Percentiles rank a stretch among this genome's conserved stretches.
Evolutionary conservation across 257 asterid species (phyloP).

Genomic region (Petrea volubilis): DNA sequence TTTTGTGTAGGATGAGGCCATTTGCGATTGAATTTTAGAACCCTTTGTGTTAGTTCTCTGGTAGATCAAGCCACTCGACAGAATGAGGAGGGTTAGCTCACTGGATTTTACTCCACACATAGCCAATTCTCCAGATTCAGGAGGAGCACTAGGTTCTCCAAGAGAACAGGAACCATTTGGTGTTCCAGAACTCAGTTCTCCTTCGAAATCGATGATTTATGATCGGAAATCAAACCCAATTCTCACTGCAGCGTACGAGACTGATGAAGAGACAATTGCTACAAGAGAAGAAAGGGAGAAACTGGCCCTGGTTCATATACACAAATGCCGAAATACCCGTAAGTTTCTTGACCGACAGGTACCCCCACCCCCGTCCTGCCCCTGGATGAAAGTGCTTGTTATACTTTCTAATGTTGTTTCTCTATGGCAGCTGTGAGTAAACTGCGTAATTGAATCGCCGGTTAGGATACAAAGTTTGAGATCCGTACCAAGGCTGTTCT

Average conservation of each 20-base stretch:
- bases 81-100: slow-evolving; percentile 94
- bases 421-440: slow-evolving; percentile 72
- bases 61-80: slow-evolving; percentile 83
- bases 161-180: slow-evolving; percentile 74
- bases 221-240: slow-evolving; percentile 98
- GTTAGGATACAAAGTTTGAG: slow-evolving; percentile 98
- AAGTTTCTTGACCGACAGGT: slow-evolving; percentile 51
- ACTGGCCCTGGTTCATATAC: slow-evolving; percentile 73
- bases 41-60: slow-evolving; percentile 99
- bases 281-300: slow-evolving; percentile 90
- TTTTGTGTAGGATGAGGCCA: slow-evolving; percentile 58
- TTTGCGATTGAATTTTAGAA: slow-evolving; percentile 88
- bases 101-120: slow-evolving; percentile 93
- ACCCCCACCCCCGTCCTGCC: slow-evolving; percentile 11
- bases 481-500: slow-evolving; percentile 74
- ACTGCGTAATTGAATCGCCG: slow-evolving; percentile 83
- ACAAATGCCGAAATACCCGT: slow-evolving; percentile 89
- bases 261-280: slow-evolving; percentile 81
- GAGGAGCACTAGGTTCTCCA: slow-evolving; percentile 88
- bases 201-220: slow-evolving; percentile 89
- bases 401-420: slow-evolving; percentile 14
- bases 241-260: slow-evolving; percentile 81
- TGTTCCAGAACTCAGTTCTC: slow-evolving; percentile 85
- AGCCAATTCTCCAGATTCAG: slow-evolving; percentile 88
- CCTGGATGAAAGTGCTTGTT: neutral